A percentile compares a stretch with the other conserved stretches of the same genome.
Conservation (phyloP, 176 grass and related monocot genomes). For the Triticum monococcum region DNA sequence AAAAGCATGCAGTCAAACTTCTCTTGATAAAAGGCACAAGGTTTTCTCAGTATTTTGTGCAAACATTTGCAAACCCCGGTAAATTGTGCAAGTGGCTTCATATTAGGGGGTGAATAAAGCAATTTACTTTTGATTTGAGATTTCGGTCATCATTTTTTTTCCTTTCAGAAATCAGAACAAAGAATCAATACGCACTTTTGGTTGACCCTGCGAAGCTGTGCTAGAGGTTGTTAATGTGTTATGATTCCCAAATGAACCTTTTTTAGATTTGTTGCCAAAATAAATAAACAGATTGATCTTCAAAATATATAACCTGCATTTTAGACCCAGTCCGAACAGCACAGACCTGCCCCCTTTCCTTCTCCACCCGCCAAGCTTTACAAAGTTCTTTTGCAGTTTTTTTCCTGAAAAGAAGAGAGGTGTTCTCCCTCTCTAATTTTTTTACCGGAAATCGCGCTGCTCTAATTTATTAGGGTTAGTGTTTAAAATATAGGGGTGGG, state of each 20-base stretch:
- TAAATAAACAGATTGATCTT: background rate
- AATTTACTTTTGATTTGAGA: background rate
- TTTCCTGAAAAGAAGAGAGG: background rate
- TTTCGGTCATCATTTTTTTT: background rate
- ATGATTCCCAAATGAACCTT: background rate
- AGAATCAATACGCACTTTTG: constrained; percentile 1
- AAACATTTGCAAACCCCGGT: background rate
- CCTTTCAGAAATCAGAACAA: background rate
- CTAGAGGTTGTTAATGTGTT: background rate
- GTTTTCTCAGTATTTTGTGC: background rate
- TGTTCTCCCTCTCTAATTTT: background rate
- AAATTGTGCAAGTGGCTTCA: background rate
- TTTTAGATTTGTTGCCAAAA: background rate
- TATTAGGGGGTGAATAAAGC: background rate
- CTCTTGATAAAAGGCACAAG: background rate
- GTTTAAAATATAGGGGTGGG: background rate
- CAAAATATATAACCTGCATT: background rate
- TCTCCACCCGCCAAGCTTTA: background rate
- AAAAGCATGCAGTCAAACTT: background rate
- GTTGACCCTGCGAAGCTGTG: background rate
- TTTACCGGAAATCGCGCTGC: background rate
- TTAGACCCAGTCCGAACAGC: constrained; percentile 3
- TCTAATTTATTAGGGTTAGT: background rate
- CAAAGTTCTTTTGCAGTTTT: background rate
- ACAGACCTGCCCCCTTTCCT: background rate